These are phyloP conservation scores for Durotheca rogersii DNA, from an alignment of 495 filamentous ascomycete species.

Conservation along the genomic window DNA sequence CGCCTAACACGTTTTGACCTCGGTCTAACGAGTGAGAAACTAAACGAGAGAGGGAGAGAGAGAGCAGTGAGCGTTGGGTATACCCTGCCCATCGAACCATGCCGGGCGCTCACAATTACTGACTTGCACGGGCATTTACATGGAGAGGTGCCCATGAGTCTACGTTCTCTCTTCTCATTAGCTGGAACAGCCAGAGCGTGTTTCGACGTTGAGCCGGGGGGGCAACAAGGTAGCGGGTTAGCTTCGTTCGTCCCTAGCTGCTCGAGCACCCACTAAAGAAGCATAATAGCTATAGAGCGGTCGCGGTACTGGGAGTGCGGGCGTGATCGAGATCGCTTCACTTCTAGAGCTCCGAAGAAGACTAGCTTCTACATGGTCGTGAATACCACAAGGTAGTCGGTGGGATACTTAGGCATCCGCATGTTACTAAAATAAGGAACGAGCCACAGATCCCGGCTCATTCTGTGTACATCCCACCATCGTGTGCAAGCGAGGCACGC, in stretches of 20 bases:
- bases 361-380: too few relatives aligned
- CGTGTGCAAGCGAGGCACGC: not conserved
- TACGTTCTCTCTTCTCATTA: constrained; percentile 1
- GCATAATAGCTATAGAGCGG: constrained; percentile 3
- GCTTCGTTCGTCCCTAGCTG: not conserved
- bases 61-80: too few relatives aligned
- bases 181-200: not conserved
- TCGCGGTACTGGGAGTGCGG: not conserved
- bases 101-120: too few relatives aligned
- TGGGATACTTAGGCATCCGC: constrained; percentile 5
- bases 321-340: constrained; percentile 4
- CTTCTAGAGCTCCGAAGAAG: not conserved
- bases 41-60: too few relatives aligned
- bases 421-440: constrained; percentile 6
- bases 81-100: too few relatives aligned
- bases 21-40: too few relatives aligned
- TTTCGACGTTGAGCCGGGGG: not conserved
- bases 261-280: not conserved
- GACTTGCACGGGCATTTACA: too few relatives aligned
- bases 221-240: not conserved
- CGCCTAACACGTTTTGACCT: constrained; percentile 2
- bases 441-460: not conserved
- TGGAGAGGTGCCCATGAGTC: not conserved
- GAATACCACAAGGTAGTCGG: not conserved
- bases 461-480: constrained; percentile 5